phyloP scores from a whole-genome alignment of 2,329 filamentous ascomycete genomes.

The Camptophora hylomeconis region DNA sequence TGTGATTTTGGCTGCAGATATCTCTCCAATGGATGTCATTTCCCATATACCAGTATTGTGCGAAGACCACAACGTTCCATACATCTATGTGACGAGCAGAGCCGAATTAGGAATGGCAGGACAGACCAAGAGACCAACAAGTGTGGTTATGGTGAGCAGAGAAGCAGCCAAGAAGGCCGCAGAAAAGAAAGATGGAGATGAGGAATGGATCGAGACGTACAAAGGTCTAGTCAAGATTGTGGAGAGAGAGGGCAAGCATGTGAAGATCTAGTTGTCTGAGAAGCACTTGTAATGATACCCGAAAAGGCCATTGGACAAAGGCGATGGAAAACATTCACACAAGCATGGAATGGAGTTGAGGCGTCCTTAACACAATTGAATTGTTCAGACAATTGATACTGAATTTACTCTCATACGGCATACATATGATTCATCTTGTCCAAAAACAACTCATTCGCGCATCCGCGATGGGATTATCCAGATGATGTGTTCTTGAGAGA shows the following conservation, averaged over 20 bases:
- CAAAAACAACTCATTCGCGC: no score
- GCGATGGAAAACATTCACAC: no score
- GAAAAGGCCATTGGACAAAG: no score
- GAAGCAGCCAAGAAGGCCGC: constrained; percentile 35
- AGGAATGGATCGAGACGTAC: constrained; percentile 39
- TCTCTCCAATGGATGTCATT: constrained; percentile 97
- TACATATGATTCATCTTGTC: no score
- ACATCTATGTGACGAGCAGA: constrained; percentile 85
- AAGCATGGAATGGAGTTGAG: no score
- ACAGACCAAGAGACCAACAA: constrained; percentile 90
- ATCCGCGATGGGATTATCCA: no score
- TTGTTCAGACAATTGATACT: no score
- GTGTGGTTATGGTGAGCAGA: constrained; percentile 71
- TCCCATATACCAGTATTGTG: constrained; percentile 94
- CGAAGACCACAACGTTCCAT: constrained; percentile 95
- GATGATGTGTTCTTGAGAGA: no score
- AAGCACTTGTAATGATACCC: no score
- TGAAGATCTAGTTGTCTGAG: constrained; percentile 34
- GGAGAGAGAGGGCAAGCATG: constrained; percentile 43
- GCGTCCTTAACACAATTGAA: no score
- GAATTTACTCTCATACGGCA: no score
- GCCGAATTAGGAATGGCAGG: constrained; percentile 89
- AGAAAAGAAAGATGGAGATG: constrained; percentile 31
- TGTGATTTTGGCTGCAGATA: constrained; percentile 89
- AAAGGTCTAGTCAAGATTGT: constrained; percentile 46